Percentiles rank a stretch among this genome's conserved stretches.
Evolutionary conservation across 2,329 filamentous ascomycete genomes (phyloP).

Genomic region (Diaporthe sp.): DNA sequence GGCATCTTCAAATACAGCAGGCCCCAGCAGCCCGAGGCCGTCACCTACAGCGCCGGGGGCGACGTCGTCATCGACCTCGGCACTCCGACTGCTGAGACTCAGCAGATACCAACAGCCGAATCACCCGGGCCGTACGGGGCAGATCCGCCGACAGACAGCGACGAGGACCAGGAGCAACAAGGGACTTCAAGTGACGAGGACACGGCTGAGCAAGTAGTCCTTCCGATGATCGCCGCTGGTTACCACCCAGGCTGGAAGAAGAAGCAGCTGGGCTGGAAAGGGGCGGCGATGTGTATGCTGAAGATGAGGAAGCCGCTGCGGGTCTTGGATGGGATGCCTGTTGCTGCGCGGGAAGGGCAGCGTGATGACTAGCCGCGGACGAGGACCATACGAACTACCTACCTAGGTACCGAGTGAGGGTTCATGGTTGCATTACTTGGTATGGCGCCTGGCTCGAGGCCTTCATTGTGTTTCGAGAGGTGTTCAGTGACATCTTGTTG

Average conservation of each 20-base stretch:
- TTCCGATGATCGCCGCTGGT: conserved; percentile 39
- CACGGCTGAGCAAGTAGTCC: conserved; percentile 46
- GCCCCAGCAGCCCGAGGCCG: conserved; percentile 34
- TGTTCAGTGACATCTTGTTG: neutral
- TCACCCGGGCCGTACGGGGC: conserved; percentile 5
- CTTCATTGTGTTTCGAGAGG: neutral
- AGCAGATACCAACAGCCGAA: neutral
- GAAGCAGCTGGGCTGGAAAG: conserved; percentile 61
- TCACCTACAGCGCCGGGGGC: conserved; percentile 37
- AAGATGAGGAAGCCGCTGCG: conserved; percentile 48
- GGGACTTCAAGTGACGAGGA: conserved; percentile 43
- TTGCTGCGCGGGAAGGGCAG: conserved; percentile 18
- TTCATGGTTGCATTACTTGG: neutral
- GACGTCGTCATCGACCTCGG: conserved; percentile 43
- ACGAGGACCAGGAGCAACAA: conserved; percentile 25
- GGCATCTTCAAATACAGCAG: conserved; percentile 5
- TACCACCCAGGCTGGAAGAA: conserved; percentile 57
- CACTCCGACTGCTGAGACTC: conserved; percentile 4
- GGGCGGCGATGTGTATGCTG: conserved; percentile 59
- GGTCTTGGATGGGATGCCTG: conserved; percentile 43
- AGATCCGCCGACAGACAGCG: conserved; percentile 33
- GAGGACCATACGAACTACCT: neutral
- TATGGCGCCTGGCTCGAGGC: neutral
- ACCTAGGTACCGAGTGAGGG: too few species aligned
- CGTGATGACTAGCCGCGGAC: neutral